Base-by-base conservation (phyloP, 768 basidiomycete species). In the Boletus subparvulus region DNA sequence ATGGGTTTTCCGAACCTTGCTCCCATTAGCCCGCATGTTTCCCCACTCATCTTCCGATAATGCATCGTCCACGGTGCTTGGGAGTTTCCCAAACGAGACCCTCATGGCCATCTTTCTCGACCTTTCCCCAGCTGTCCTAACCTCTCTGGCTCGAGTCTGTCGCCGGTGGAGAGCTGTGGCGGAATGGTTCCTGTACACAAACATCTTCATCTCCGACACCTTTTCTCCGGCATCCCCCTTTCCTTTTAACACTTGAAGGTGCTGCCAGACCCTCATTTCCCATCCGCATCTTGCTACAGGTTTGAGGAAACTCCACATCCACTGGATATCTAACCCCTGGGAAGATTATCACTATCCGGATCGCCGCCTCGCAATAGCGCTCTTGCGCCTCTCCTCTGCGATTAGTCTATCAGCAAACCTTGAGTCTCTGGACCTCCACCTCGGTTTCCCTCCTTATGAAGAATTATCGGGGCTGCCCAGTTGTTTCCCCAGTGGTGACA, bases 251-350 rank as follows among this genome's bases (percentile, higher is more conserved):
- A 84, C 83, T 0, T 65, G 78, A 3, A 70, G 73, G 56, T 85
- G 82, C 75, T 85, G 80, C 30, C 36, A 40, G 30, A 50, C 19
- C 36, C 24, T 39, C 19, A 2, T 13, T 33, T 69, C 74, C 9
- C 11, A 50, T n/a, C 37, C 17, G 5, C 76, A 83, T 65, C 79
- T 85, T 60, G 60, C 75, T 44, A 78, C 79, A 30, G 65, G 69
- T 42, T 77, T 79, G 21, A 76, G 73, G 58, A 77, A 73, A 37
- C 67, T 87, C 32, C 78, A 11, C 11, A 7, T 30, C 40, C 76
- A 82, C 54, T 87, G 84, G 85, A 79, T 78, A 69, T 21, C 9
- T n/a, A 53, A 32, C 10, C 3, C 3, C 10, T 32, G 10, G 21
- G 21, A 21, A 21, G 21, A 21, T 32, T 32, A 32, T 17, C 24